Percentiles rank a stretch among this genome's conserved stretches.
Evolutionary conservation across 495 filamentous ascomycete genomes (phyloP).

Genomic region (Penicillium cataractarum): DNA sequence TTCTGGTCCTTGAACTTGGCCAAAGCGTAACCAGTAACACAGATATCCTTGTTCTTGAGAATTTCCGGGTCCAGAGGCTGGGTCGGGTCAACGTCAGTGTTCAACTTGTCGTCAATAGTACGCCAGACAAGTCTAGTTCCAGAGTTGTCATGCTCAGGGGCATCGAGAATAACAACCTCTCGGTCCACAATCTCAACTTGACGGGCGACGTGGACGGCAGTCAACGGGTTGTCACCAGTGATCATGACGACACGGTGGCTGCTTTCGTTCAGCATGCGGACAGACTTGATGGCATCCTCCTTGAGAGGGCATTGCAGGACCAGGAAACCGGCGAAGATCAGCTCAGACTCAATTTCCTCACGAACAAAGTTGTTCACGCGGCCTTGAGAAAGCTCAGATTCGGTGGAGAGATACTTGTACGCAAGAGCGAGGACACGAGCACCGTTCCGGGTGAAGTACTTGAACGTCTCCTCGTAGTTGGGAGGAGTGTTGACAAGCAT

Average conservation of each 20-base stretch:
- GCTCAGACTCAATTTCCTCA: constrained; percentile 83
- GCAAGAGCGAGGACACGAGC: constrained; percentile 91
- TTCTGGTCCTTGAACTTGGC: constrained; percentile 82
- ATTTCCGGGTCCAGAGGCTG: constrained; percentile 82
- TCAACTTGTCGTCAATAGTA: constrained; percentile 88
- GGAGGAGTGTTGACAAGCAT: constrained; percentile 84
- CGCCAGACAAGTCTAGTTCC: constrained; percentile 88
- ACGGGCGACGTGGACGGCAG: constrained; percentile 91
- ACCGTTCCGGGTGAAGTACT: constrained; percentile 94
- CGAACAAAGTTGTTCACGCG: constrained; percentile 91
- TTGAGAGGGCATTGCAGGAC: constrained; percentile 95
- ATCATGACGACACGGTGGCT: constrained; percentile 99
- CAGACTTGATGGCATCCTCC: constrained; percentile 90
- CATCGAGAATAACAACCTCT: constrained; percentile 91
- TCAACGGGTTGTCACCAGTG: constrained; percentile 96
- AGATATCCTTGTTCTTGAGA: constrained; percentile 85
- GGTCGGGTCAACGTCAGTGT: constrained; percentile 83
- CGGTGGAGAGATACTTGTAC: constrained; percentile 84
- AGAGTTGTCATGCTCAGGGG: constrained; percentile 85
- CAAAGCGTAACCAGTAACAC: constrained; percentile 93
- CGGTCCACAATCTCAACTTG: constrained; percentile 98
- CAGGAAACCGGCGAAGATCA: constrained; percentile 93
- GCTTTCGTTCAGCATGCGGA: constrained; percentile 98
- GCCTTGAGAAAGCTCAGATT: constrained; percentile 75
- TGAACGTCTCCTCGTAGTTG: constrained; percentile 97